A percentile compares a stretch with the other conserved stretches of the same genome.
Conservation (phyloP, 192 early-diverging fungal genomes). For the Gamsiella multidivaricata region DNA sequence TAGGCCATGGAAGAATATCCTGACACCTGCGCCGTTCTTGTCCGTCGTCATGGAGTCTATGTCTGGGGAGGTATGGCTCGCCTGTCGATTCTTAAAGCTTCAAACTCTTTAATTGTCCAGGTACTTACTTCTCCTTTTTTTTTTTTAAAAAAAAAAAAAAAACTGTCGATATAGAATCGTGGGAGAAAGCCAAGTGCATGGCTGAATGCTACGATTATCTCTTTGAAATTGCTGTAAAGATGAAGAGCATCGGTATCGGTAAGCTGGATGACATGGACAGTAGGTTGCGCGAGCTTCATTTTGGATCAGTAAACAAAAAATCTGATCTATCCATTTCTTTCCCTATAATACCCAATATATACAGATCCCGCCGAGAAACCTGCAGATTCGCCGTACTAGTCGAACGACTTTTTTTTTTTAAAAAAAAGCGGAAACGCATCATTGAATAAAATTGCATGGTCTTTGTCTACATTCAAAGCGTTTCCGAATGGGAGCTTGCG, state of each 20-base stretch:
- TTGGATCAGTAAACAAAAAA: no score
- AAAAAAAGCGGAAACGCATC: no score
- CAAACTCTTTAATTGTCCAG: no score
- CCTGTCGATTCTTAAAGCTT: neutral
- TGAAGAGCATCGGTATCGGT: slow-evolving; percentile 89
- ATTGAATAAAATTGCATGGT: no score
- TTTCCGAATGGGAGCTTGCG: no score
- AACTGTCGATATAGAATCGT: slow-evolving; percentile 82
- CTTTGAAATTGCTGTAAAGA: slow-evolving; percentile 96
- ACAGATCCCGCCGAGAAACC: slow-evolving; percentile 13
- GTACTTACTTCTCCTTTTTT: no score
- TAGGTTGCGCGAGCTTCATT: no score
- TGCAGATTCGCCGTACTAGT: slow-evolving; percentile 7
- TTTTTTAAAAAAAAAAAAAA: no score
- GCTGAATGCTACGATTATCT: slow-evolving; percentile 98
- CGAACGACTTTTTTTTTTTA: no score
- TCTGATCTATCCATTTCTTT: slow-evolving; percentile 5
- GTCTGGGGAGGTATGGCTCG: slow-evolving; percentile 86
- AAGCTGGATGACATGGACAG: slow-evolving; percentile 17
- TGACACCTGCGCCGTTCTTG: slow-evolving; percentile 93
- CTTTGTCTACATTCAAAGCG: no score
- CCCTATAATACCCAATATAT: neutral
- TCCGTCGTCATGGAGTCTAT: slow-evolving; percentile 95
- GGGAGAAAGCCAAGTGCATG: slow-evolving; percentile 99
- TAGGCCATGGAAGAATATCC: slow-evolving; percentile 89